Percentiles rank a stretch among this genome's conserved stretches.
Conservation (phyloP, 1,284 basidiomycete species). For the Fomitopsis palustris region DNA sequence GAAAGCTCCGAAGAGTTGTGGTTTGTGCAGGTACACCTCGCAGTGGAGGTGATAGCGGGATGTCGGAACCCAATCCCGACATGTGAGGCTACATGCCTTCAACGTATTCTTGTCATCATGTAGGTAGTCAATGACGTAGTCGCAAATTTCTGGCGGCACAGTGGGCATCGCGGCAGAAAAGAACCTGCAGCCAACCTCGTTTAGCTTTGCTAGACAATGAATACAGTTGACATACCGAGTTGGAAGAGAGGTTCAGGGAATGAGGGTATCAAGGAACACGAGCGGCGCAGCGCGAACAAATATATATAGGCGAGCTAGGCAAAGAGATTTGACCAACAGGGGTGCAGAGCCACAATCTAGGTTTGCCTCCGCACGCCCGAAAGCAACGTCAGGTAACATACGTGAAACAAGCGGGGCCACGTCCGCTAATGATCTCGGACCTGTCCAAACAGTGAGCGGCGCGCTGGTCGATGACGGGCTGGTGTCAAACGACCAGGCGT, state of each 20-base stretch:
- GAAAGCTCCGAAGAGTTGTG: conserved; percentile 14
- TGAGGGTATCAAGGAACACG: neutral
- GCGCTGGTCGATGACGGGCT: neutral
- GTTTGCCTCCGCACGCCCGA: conserved; percentile 1
- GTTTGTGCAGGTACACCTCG: conserved; percentile 20
- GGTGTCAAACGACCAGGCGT: neutral
- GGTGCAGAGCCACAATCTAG: neutral
- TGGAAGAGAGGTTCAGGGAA: neutral
- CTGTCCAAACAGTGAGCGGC: neutral
- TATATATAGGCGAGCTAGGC: neutral
- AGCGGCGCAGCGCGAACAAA: too few species aligned
- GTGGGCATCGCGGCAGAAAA: conserved; percentile 10
- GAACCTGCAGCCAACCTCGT: neutral
- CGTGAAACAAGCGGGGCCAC: neutral
- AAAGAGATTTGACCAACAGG: neutral
- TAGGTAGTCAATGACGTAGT: conserved; percentile 35
- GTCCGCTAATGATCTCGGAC: neutral
- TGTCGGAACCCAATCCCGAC: conserved; percentile 33
- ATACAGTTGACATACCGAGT: neutral
- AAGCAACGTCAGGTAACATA: neutral
- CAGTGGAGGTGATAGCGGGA: conserved; percentile 35
- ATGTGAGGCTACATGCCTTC: conserved; percentile 31
- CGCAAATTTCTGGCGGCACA: conserved; percentile 33
- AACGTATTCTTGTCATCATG: conserved; percentile 29
- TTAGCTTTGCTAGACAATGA: neutral